Base-by-base conservation (phyloP, 2,329 filamentous ascomycete genomes). In the Huntiella moniliformis region DNA sequence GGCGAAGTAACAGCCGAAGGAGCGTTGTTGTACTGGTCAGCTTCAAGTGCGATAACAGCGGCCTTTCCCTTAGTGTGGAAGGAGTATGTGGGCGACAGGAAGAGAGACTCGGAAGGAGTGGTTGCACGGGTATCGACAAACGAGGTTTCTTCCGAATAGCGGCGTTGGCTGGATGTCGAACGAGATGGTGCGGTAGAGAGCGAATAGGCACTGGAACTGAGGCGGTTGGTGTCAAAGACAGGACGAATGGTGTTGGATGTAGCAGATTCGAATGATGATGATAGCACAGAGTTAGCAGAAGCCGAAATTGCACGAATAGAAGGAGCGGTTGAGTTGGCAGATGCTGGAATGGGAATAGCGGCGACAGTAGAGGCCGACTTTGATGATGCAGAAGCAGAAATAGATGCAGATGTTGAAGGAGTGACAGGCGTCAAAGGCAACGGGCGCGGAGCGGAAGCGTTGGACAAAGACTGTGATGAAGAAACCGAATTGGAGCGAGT, bases 1-100 rank as follows among this genome's bases (percentile, higher is more conserved):
- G 52, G 13, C 50, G 47, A 39, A 45, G 32, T 51, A 44, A 44
- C 50, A n/a, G 51, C 44, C 1, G 51, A 51, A 15, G 17, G 18
- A 22, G 22, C 38, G 1, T 35, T 2, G 4, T 44, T 44, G 16
- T 31, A 8, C n/a, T 38, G 36, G n/a, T 45, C 38, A 17, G 33
- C 34, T 28, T 41, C 38, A 18, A 38, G 17, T 16, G 45, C 38
- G 33, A 37, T 33, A 18, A 43, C 37, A 36, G 35, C 40, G 28
- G 45, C 45, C 28, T 44, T 41, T 17, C 33, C 38, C 17, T 36
- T 41, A 4, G 32, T 42, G 31, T 16, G 36, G 5, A 35, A 35
- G 12, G 33, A 42, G 17, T 41, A 42, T 4, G 38, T 42, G 5
- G 48, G 48, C 18, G 48, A 50, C 28, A 47, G 16, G 13, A 47